Percentiles rank a stretch among this genome's conserved stretches.
Conservation (phyloP, 2,329 filamentous ascomycete genomes). For the Colletotrichum endophyticum region DNA sequence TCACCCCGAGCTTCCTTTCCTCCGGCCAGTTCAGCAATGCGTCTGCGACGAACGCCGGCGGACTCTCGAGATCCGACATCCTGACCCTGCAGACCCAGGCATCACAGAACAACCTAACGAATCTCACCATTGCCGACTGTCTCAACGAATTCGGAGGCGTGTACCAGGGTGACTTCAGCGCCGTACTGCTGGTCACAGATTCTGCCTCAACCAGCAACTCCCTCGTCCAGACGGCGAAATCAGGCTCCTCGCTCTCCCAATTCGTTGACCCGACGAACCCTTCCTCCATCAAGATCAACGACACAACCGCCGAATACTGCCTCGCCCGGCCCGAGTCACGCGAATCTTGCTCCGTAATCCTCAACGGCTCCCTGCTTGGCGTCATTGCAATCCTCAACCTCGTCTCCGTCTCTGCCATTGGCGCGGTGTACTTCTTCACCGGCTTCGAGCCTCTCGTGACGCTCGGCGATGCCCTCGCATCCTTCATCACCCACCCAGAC, state of each 20-base stretch:
- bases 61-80: conserved; percentile 37
- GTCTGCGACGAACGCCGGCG: conserved; percentile 36
- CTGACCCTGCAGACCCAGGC: conserved; percentile 38
- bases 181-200: conserved; percentile 38
- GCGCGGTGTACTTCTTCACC: conserved; percentile 29
- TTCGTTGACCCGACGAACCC: conserved; percentile 6
- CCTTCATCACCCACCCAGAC: conserved; percentile 53
- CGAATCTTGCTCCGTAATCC: conserved; percentile 42
- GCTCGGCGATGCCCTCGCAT: conserved; percentile 55
- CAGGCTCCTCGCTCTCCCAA: conserved; percentile 27
- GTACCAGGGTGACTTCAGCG: conserved; percentile 35
- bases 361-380: conserved; percentile 49
- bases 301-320: conserved; percentile 16
- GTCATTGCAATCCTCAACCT: conserved; percentile 47
- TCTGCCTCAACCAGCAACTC: conserved; percentile 28
- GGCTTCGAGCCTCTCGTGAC: conserved; percentile 51
- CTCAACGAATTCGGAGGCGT: conserved; percentile 32
- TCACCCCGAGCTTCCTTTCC: conserved; percentile 37
- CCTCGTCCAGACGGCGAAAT: conserved; percentile 35
- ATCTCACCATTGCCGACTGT: conserved; percentile 35
- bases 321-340: conserved; percentile 13
- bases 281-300: conserved; percentile 24
- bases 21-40: conserved; percentile 42
- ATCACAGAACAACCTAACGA: conserved; percentile 29
- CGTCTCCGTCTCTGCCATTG: conserved; percentile 37